These are phyloP conservation scores for Colletotrichum cuscutae DNA, from an alignment of 2,329 filamentous ascomycete genomes.

Conservation along the genomic window DNA sequence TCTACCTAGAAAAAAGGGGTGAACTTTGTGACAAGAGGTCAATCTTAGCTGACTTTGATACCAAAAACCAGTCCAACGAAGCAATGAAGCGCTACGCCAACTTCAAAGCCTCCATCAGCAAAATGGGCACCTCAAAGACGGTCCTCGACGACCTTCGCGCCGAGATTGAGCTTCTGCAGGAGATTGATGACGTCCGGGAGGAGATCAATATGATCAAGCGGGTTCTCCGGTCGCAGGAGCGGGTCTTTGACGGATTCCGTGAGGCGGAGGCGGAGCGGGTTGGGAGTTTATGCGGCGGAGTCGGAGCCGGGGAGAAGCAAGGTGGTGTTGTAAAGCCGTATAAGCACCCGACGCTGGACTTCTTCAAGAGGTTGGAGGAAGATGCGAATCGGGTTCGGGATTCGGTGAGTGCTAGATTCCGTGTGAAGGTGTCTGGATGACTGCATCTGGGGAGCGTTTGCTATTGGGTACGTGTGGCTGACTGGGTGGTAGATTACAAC, in stretches of 20 bases:
- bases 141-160: conserved; percentile 37
- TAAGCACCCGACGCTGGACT: conserved; percentile 34
- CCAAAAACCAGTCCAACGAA: conserved; percentile 19
- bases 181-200: conserved; percentile 33
- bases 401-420: conserved; percentile 9
- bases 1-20: too few relatives aligned
- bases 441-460: neutral
- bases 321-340: conserved; percentile 1
- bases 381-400: conserved; percentile 33
- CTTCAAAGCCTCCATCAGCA: conserved; percentile 34
- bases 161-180: conserved; percentile 38
- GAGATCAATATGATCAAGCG: conserved; percentile 37
- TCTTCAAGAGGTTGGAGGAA: conserved; percentile 34
- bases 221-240: conserved; percentile 33
- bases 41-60: neutral
- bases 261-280: conserved; percentile 3
- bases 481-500: conserved; percentile 31
- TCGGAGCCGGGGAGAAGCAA: neutral
- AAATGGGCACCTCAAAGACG: conserved; percentile 35
- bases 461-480: neutral
- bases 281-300: neutral
- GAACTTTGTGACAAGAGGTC: too few relatives aligned
- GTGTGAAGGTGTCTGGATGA: neutral
- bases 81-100: conserved; percentile 36
- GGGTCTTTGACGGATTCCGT: conserved; percentile 32